phyloP scores from a whole-genome alignment of 805 yeast genomes.

The Schizosaccharomyces osmophilus region DNA sequence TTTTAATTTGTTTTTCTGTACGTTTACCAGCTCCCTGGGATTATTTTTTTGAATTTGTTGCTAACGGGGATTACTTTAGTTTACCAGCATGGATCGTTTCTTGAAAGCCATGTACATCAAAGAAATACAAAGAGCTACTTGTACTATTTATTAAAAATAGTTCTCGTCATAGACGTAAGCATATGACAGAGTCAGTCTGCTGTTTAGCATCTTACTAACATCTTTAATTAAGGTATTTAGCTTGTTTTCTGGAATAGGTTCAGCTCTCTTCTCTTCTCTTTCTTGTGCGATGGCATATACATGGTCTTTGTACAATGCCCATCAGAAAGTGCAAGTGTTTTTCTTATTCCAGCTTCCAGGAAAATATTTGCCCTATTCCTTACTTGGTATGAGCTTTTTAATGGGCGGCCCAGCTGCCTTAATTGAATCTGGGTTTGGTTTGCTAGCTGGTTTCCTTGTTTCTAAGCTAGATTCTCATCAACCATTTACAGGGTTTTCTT shows the following conservation, averaged over 20 bases:
- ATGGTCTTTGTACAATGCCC: neutral
- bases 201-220: neutral
- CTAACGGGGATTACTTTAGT: neutral
- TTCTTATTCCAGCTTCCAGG: neutral
- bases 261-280: neutral
- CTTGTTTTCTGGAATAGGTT: neutral
- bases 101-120: neutral
- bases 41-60: too few species aligned
- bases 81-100: neutral
- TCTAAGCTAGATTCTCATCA: neutral
- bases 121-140: neutral
- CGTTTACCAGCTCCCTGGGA: neutral
- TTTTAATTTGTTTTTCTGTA: neutral
- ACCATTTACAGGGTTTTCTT: too few species aligned
- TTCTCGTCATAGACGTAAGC: neutral
- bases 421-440: neutral
- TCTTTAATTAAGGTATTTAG: neutral
- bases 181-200: neutral
- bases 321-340: neutral
- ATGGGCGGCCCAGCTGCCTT: neutral
- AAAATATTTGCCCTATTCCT: neutral
- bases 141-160: neutral
- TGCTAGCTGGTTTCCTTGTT: neutral
- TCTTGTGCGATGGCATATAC: neutral
- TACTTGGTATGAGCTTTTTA: neutral